Conservation (phyloP, 139 green algal genomes). For the Chlorella sp. region DNA sequence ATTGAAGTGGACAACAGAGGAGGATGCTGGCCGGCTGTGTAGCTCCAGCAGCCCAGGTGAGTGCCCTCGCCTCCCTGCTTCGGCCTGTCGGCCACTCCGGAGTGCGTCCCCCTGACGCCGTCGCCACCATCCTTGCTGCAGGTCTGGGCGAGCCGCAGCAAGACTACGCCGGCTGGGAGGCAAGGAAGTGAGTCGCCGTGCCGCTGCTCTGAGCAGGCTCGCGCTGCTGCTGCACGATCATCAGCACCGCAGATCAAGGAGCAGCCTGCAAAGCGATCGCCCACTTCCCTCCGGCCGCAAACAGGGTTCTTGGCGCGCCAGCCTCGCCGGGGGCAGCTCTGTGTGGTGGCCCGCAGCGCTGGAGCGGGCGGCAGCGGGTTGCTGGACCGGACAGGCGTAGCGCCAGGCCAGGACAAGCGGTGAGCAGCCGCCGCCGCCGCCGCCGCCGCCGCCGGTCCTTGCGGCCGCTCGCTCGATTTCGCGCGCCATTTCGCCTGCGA, state of each 20-base stretch:
- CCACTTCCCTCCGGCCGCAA: neutral
- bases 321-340: neutral
- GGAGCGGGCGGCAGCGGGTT: slow-evolving; percentile 23
- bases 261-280: neutral
- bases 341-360: neutral
- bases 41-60: neutral
- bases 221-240: neutral
- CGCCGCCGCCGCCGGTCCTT: neutral
- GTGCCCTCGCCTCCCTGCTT: neutral
- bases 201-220: neutral
- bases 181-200: no score
- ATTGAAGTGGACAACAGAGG: no score
- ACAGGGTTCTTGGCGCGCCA: neutral
- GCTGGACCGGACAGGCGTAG: neutral
- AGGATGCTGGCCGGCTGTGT: no score
- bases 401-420: slow-evolving; percentile 12
- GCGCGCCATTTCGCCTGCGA: no score
- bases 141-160: no score
- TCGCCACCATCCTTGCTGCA: no score
- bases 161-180: no score
- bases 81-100: no score
- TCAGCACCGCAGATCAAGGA: no score
- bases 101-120: no score
- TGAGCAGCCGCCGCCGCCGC: neutral
- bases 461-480: no score